Evolutionary conservation across 2,329 filamentous ascomycete species (phyloP), one percentile per base, ranked within the genome.

Genomic region (Nemania sp.): DNA sequence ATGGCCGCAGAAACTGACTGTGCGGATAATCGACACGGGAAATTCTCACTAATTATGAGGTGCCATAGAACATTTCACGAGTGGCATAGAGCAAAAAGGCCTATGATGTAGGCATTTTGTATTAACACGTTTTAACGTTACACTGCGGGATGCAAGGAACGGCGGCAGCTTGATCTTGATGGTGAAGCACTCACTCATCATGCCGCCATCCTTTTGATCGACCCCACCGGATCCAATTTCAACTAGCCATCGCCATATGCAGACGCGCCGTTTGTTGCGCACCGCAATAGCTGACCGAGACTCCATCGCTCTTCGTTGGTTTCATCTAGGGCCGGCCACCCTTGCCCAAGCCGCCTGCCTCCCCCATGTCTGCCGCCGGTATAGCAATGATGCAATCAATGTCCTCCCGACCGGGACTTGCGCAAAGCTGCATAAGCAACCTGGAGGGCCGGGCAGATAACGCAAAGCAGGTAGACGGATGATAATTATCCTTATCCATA

Each of bases 111-210:
- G n/a, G n/a, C n/a, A 34, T 17, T n/a, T 47, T 43, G 34, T 48
- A 59, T 43, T 17, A 48, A 20, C 5, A 17, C 11, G 39, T 25
- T 18, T 46, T 20, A 58, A 58, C 54, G 45, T 54, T 61, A 49
- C 18, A 39, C 20, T 53, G 18, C 32, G 32, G 49, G 15, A 42
- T 18, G 5, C 25, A 6, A 35, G 51, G 42, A 40, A 32, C n/a
- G 39, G 25, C 34, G 32, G 29, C 11, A 42, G 29, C 50, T 49
- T 29, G 15, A 39, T 42, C 13, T 6, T 34, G 12, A 18, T 39
- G 20, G n/a, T n/a, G n/a, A n/a, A n/a, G n/a, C n/a, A n/a, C n/a
- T n/a, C 5, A 29, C 45, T 11, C 42, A 45, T 50, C 20, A 29
- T 29, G 12, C 40, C 17, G 15, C 20, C 45, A 32, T 21, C 50